Conservation (phyloP, 768 basidiomycete genomes). For the Suillus americanus region DNA sequence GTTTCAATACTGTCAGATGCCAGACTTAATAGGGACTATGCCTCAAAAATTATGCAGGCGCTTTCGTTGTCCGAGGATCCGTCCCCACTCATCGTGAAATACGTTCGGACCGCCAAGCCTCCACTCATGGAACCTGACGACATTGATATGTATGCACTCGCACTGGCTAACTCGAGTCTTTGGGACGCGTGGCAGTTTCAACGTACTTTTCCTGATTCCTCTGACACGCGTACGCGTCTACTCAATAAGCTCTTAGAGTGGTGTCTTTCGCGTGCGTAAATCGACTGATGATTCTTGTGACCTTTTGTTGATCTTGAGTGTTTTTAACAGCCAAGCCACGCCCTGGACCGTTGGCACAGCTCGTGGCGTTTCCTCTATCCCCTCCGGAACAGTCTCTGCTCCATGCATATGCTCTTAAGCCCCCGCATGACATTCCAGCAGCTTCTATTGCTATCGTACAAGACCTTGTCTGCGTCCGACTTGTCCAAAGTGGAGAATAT, state of each 20-base stretch:
- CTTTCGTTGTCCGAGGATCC: constrained; percentile 42
- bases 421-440: constrained; percentile 46
- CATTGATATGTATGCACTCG: constrained; percentile 66
- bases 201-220: constrained; percentile 62
- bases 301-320: constrained; percentile 5
- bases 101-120: constrained; percentile 76
- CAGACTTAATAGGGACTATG: constrained; percentile 72
- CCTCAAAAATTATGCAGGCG: constrained; percentile 75
- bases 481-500: constrained; percentile 71
- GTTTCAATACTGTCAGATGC: constrained; percentile 72
- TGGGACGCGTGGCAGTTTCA: constrained; percentile 77
- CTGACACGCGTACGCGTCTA: constrained; percentile 52
- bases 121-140: constrained; percentile 66
- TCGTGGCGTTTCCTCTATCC: constrained; percentile 67
- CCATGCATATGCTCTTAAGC: constrained; percentile 56
- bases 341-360: constrained; percentile 52
- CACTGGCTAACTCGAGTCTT: constrained; percentile 64
- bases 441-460: constrained; percentile 60
- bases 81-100: constrained; percentile 62
- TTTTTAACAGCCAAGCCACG: constrained; percentile 54
- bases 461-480: constrained; percentile 76
- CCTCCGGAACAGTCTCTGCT: constrained; percentile 61
- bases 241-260: constrained; percentile 63
- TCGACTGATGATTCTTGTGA: neutral
- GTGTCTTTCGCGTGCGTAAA: constrained; percentile 65